Conservation (phyloP, 805 yeast genomes). For the Ogataea henricii region DNA sequence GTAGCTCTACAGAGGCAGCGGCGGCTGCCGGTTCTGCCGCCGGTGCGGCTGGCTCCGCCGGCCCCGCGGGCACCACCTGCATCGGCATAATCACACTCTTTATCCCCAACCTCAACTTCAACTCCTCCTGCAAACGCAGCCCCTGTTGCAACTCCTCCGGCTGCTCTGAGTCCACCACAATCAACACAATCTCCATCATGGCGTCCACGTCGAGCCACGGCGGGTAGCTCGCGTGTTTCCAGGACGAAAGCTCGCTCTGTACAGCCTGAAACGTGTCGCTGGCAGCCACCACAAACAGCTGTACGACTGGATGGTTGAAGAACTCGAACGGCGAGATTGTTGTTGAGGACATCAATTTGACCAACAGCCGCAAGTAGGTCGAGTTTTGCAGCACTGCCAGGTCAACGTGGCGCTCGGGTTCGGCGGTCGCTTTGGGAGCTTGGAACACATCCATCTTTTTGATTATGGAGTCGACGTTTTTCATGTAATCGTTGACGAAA, state of each 20-base stretch:
- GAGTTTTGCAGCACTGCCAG: conserved; percentile 40
- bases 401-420: conserved; percentile 9
- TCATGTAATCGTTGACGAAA: conserved; percentile 24
- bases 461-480: conserved; percentile 20
- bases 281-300: conserved; percentile 65
- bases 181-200: conserved; percentile 52
- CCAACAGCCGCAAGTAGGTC: conserved; percentile 58
- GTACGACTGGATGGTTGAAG: conserved; percentile 82
- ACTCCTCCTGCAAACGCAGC: conserved; percentile 33
- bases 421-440: not conserved
- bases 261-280: conserved; percentile 57
- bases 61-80: too few relatives aligned
- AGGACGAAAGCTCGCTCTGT: conserved; percentile 55
- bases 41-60: not conserved
- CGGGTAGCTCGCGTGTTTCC: conserved; percentile 51
- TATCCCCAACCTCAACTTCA: conserved; percentile 26
- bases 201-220: conserved; percentile 68
- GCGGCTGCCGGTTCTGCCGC: conserved; percentile 3
- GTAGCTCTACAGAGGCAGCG: conserved; percentile 17
- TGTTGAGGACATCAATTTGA: conserved; percentile 58
- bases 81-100: conserved; percentile 26
- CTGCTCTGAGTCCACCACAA: conserved; percentile 49
- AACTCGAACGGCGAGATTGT: conserved; percentile 77
- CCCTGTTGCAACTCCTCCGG: conserved; percentile 46
- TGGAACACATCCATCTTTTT: conserved; percentile 6